A percentile compares a stretch with the other conserved stretches of the same genome.
Conservation (phyloP, 306 rosid genomes). For the Echinosophora koreensis region DNA sequence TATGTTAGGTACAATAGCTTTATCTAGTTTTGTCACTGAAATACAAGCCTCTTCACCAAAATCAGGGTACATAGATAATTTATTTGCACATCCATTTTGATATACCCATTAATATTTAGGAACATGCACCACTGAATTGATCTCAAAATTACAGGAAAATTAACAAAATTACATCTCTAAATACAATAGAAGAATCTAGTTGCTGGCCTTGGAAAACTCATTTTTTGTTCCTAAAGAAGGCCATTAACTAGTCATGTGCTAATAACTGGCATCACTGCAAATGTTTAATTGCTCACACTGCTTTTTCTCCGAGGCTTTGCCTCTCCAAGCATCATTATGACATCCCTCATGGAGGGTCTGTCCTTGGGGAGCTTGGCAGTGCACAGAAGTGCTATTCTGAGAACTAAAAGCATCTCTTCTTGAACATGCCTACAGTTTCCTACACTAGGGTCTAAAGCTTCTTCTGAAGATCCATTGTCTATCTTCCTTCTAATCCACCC, state of each 20-base stretch:
- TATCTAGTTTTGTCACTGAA: slow-evolving; percentile 34
- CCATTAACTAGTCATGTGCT: slow-evolving; percentile 72
- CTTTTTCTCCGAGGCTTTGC: slow-evolving; percentile 92
- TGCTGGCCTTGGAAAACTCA: slow-evolving; percentile 35
- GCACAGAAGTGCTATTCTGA: slow-evolving; percentile 90
- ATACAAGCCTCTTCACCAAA: slow-evolving; percentile 34
- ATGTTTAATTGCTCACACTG: slow-evolving; percentile 57
- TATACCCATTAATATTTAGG: slow-evolving; percentile 45
- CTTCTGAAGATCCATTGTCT: slow-evolving; percentile 70
- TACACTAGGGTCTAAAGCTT: slow-evolving; percentile 76
- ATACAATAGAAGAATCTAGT: slow-evolving; percentile 49
- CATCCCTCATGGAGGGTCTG: slow-evolving; percentile 96
- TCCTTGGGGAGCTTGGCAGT: slow-evolving; percentile 91
- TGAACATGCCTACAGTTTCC: slow-evolving; percentile 92
- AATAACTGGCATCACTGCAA: slow-evolving; percentile 56
- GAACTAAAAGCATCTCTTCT: slow-evolving; percentile 94
- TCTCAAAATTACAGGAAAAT: slow-evolving; percentile 52
- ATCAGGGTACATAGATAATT: slow-evolving; percentile 24
- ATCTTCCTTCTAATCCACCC: slow-evolving; percentile 83
- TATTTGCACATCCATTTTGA: slow-evolving; percentile 48
- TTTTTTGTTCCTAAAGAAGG: slow-evolving; percentile 59
- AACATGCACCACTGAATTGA: slow-evolving; percentile 49
- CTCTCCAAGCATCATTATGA: slow-evolving; percentile 91
- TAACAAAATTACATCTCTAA: slow-evolving; percentile 53
- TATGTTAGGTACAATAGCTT: slow-evolving; percentile 8